Percentiles rank a stretch among this genome's conserved stretches.
phyloP scores from a whole-genome alignment of 1,284 basidiomycete genomes.

The Neolentinus lepideus region DNA sequence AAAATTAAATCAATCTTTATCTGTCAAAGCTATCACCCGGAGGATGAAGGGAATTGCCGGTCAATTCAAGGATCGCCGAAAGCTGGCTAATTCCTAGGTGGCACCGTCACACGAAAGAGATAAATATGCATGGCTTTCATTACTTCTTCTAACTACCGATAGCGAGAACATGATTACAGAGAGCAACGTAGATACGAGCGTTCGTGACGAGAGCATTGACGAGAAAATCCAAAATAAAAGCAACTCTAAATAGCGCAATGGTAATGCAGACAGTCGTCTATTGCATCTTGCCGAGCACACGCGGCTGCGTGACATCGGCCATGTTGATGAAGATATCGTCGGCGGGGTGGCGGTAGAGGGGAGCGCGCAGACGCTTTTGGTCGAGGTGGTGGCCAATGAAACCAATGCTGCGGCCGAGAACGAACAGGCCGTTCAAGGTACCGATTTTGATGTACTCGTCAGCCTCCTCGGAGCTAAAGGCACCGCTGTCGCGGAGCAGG shows the following conservation, averaged over 20 bases:
- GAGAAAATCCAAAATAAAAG: neutral
- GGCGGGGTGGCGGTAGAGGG: slow-evolving; percentile 87
- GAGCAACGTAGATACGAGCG: neutral
- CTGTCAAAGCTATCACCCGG: too few species aligned
- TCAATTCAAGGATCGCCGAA: too few species aligned
- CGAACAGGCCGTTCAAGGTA: slow-evolving; percentile 94
- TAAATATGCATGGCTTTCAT: neutral
- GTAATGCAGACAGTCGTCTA: slow-evolving; percentile 6
- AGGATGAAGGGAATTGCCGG: too few species aligned
- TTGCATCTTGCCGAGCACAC: slow-evolving; percentile 60
- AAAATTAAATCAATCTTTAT: too few species aligned
- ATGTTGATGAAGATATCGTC: slow-evolving; percentile 86
- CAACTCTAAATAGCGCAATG: neutral
- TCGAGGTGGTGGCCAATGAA: slow-evolving; percentile 95
- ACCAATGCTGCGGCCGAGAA: slow-evolving; percentile 94
- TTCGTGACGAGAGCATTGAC: slow-evolving; percentile 1
- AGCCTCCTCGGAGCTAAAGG: slow-evolving; percentile 94
- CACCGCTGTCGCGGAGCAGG: slow-evolving; percentile 86
- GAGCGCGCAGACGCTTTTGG: slow-evolving; percentile 91
- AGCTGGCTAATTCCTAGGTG: too few species aligned
- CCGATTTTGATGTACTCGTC: slow-evolving; percentile 97
- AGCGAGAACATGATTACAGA: neutral
- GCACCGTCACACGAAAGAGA: too few species aligned
- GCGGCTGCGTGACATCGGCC: slow-evolving; percentile 73
- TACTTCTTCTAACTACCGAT: slow-evolving; percentile 1